Base-by-base conservation (phyloP, 345 rosid species). In the Euphorbia pulcherrima region DNA sequence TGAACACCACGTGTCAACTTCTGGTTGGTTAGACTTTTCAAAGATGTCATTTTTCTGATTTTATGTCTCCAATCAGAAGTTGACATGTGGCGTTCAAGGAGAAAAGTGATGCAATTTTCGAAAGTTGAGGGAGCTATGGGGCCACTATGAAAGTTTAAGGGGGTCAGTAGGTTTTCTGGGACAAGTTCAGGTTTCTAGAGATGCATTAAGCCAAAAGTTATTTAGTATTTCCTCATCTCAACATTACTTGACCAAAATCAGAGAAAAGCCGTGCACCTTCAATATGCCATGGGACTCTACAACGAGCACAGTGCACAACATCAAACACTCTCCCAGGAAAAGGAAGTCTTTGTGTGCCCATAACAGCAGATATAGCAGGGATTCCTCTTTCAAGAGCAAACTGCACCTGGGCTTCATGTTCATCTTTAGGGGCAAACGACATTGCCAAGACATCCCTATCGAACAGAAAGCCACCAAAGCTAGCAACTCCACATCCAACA, bases 401-500 rank as follows among this genome's bases (percentile, higher is more conserved):
- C 59, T 94, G 99, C 61, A 89, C 92, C 78, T 94, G 99, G 56
- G 96, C 99, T 85, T 91, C 99, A 75, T 94, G 99, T 70, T 94
- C 99, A 79, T 94, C 99, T 85, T 94, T 94, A 44, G 99, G 99
- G 50, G 99, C 97, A 48, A 94, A 83, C 70, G 99, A 94, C 97
- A 94, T 91, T 17, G 95, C 72, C 21, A 91, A 80, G 53, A 85
- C 99, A 73, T 83, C 87, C 80, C 90, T 84, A 69, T 93, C 96
- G 72, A 93, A 93, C 40, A 95, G 96, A 76, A 69, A 94, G 65
- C 97, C 99, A 67, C 99, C 99, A 72, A 95, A 90, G 74, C 97
- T 92, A 66, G 99, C 97, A 79, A 92, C 97, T 52, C 99, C 99
- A 76, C 97, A 95, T 76, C 99, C 99, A 78, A 95, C 97, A 75